Base-by-base conservation (phyloP, 192 early-diverging fungal genomes). In the Coemansia sp. region DNA sequence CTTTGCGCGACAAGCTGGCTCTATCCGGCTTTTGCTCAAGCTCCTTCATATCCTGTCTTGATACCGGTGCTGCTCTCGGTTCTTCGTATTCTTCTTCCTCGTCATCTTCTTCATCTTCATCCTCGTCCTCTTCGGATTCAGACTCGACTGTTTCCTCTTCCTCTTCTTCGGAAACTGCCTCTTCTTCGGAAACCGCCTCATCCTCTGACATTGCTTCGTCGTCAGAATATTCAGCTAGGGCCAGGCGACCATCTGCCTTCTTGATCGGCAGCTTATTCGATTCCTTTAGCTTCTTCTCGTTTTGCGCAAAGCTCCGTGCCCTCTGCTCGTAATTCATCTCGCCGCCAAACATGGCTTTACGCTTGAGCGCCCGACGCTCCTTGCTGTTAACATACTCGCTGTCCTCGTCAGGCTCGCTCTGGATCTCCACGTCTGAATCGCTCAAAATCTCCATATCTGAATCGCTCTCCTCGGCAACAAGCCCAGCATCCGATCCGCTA, bases 211-310 rank as follows among this genome's bases (percentile, higher is more conserved):
- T 34, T 34, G 31, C 31, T 34, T 74, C 83, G 9, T 76, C 78
- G 9, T 80, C 85, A 7, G 77, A 77, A 23, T 84, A 83, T 17
- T 86, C 84, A 2, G 78, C 74, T 0, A 67, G 63, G 15, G 77
- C 66, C n/a, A 82, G 64, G 10, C 82, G 83, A 1, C 85, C 84
- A 22, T 80, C 82, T 1, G 82, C 79, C 1, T 60, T 74, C 55
- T 85, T 83, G 69, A 85, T 87, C 6, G 84, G 84, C 31, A 87
- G 82, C 50, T 69, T 80, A 64, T 64, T 81, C 15, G 71, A 75
- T 28, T 71, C 74, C 40, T 78, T 71, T 28, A 62, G 47, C 20
- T 74, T 80, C 37, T 84, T 76, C 26, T 64, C 72, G 8, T 37
- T 12, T 42, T 72, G 65, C 46, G 58, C 70, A 64, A 81, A 81